Evolutionary conservation across 139 green algal species (phyloP).

Genomic region (Closterium sp.): DNA sequence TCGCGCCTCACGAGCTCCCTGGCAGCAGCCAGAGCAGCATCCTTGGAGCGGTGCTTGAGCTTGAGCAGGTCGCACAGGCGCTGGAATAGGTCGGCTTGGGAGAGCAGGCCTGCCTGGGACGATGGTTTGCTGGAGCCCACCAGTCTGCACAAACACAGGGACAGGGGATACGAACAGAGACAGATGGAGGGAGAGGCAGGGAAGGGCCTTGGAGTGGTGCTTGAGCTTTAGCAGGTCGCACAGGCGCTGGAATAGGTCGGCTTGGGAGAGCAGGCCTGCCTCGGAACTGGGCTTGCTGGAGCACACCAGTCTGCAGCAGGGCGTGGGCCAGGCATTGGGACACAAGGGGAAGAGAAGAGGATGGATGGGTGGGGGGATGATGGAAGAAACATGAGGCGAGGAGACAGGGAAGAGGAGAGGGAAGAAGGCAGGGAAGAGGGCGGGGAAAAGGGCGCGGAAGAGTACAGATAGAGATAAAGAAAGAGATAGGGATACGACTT

Average conservation of each 20-base stretch:
- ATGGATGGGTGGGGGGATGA: too few species aligned
- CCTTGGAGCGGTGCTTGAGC: background rate
- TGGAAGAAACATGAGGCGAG: too few species aligned
- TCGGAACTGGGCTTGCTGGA: background rate
- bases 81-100: conserved; percentile 23
- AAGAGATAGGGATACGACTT: background rate
- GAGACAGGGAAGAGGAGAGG: too few species aligned
- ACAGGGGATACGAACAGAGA: too few species aligned
- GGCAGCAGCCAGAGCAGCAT: background rate
- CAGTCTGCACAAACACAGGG: too few species aligned
- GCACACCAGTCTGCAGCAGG: background rate
- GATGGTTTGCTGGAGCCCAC: too few species aligned
- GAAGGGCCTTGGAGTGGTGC: background rate
- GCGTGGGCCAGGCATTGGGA: too few species aligned
- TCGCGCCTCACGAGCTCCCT: too few species aligned
- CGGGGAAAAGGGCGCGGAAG: too few species aligned
- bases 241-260: background rate
- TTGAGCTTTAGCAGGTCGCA: conserved; percentile 8
- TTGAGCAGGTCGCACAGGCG: conserved; percentile 20
- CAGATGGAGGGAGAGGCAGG: too few species aligned
- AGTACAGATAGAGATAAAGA: too few species aligned
- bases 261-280: background rate
- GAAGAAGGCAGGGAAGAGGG: too few species aligned
- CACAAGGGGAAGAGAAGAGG: background rate
- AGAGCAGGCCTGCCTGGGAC: background rate